These are phyloP conservation scores for Yamadazyma trypodendri DNA, from an alignment of 1,139 yeast species.

Conservation along the genomic window DNA sequence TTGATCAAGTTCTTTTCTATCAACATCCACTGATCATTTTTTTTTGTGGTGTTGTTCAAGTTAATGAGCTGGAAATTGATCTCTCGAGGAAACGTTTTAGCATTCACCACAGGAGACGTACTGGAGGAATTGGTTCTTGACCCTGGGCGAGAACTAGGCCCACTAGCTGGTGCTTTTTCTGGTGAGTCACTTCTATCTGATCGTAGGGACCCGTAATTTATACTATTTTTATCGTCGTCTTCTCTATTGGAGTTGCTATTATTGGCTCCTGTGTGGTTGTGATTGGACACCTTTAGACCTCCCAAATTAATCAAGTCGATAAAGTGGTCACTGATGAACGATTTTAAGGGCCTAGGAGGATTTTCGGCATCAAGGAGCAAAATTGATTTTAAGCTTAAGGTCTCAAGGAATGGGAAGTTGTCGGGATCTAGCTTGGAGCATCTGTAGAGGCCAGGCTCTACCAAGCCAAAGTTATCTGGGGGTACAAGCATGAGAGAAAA, in stretches of 20 bases:
- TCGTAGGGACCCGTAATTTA: conserved; percentile 3
- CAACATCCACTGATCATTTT: conserved; percentile 69
- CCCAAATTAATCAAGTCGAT: conserved; percentile 49
- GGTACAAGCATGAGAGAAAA: conserved; percentile 56
- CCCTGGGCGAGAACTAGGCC: conserved; percentile 5
- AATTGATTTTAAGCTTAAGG: conserved; percentile 56
- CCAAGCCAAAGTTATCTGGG: conserved; percentile 76
- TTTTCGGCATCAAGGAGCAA: conserved; percentile 70
- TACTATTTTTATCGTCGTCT: conserved; percentile 15
- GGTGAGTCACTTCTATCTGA: conserved; percentile 4
- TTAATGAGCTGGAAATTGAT: conserved; percentile 14
- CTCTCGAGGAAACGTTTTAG: conserved; percentile 5
- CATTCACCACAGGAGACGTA: not conserved
- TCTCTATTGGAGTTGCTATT: conserved; percentile 16
- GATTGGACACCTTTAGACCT: conserved; percentile 43
- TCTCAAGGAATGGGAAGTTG: conserved; percentile 65
- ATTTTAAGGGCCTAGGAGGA: conserved; percentile 54
- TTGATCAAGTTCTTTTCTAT: conserved; percentile 57
- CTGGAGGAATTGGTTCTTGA: conserved; percentile 4
- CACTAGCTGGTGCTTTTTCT: not conserved
- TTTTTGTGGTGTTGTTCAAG: conserved; percentile 17
- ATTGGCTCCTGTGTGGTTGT: conserved; percentile 37
- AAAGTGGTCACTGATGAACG: conserved; percentile 43
- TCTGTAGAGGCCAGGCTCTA: conserved; percentile 68
- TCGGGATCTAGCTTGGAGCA: conserved; percentile 56